These are phyloP conservation scores for Pulveroboletus sp. DNA, from an alignment of 768 basidiomycete species.

Conservation along the genomic window DNA sequence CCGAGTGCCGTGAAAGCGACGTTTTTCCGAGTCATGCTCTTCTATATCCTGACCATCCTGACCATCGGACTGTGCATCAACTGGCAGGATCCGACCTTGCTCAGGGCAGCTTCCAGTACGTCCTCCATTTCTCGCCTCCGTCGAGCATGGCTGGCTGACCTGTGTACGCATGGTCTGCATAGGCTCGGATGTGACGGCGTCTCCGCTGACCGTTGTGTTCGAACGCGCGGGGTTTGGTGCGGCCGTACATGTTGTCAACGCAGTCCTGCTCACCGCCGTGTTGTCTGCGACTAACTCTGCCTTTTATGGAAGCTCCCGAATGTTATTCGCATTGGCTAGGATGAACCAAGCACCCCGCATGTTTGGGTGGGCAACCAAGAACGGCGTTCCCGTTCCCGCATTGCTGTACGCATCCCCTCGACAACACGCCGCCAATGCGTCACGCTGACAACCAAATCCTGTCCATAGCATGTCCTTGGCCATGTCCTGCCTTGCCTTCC, in stretches of 20 bases:
- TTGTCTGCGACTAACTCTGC: constrained; percentile 61
- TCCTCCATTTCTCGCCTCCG: neutral
- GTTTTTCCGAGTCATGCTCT: constrained; percentile 60
- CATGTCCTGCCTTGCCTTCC: constrained; percentile 46
- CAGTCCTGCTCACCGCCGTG: constrained; percentile 61
- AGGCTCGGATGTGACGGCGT: constrained; percentile 50
- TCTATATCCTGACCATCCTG: constrained; percentile 60
- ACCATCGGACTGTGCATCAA: constrained; percentile 66
- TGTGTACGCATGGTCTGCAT: neutral
- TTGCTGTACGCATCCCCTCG: constrained; percentile 39
- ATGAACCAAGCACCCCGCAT: constrained; percentile 59
- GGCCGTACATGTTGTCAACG: constrained; percentile 60
- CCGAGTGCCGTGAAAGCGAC: constrained; percentile 64
- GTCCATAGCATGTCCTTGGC: constrained; percentile 42
- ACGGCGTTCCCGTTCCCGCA: constrained; percentile 59
- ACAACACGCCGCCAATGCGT: neutral
- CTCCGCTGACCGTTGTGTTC: constrained; percentile 62
- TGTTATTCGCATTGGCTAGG: constrained; percentile 57
- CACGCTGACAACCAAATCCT: neutral
- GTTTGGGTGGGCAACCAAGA: constrained; percentile 60
- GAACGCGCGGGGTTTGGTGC: constrained; percentile 58
- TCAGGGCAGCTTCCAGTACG: constrained; percentile 42
- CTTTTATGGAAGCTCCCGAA: constrained; percentile 62
- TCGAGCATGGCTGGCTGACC: neutral
- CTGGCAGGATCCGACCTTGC: constrained; percentile 49